phyloP scores from a whole-genome alignment of 2,329 filamentous ascomycete species.

The Neofusicoccum cordaticola region DNA sequence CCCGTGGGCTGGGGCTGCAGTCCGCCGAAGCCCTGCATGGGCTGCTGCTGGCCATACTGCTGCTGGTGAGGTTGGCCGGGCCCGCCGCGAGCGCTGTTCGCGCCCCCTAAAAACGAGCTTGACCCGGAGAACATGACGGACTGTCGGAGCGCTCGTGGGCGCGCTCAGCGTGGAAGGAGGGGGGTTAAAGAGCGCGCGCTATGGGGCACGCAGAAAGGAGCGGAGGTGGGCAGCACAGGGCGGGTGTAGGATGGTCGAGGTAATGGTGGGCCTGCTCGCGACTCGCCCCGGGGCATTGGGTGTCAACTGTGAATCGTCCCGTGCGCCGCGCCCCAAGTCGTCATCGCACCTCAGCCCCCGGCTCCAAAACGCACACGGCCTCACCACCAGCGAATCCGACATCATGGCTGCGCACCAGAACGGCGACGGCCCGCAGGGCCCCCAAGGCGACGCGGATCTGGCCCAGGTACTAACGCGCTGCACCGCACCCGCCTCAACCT shows the following conservation, averaged over 20 bases:
- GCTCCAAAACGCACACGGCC: neutral
- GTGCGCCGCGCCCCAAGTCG: neutral
- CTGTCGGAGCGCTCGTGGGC: neutral
- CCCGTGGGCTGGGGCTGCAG: conserved; percentile 52
- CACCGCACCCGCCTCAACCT: neutral
- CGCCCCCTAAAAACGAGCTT: conserved; percentile 79
- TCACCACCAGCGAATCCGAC: neutral
- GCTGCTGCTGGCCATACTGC: conserved; percentile 55
- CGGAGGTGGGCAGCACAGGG: neutral
- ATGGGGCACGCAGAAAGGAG: conserved; percentile 5
- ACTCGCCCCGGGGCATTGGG: no score
- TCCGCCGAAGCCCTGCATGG: conserved; percentile 50
- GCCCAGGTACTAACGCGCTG: conserved; percentile 28
- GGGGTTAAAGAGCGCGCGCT: neutral
- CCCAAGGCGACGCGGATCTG: conserved; percentile 32
- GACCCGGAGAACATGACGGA: conserved; percentile 81
- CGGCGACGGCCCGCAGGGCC: conserved; percentile 23
- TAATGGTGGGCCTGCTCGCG: neutral
- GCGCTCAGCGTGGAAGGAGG: neutral
- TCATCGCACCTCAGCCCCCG: neutral
- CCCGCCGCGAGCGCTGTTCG: conserved; percentile 68
- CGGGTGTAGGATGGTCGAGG: neutral
- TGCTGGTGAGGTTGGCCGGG: conserved; percentile 47
- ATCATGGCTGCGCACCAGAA: conserved; percentile 34
- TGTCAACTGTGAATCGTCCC: neutral